Evolutionary conservation across 768 basidiomycete genomes (phyloP), one percentile per base, ranked within the genome.

Genomic region (Trametes sanguinea): DNA sequence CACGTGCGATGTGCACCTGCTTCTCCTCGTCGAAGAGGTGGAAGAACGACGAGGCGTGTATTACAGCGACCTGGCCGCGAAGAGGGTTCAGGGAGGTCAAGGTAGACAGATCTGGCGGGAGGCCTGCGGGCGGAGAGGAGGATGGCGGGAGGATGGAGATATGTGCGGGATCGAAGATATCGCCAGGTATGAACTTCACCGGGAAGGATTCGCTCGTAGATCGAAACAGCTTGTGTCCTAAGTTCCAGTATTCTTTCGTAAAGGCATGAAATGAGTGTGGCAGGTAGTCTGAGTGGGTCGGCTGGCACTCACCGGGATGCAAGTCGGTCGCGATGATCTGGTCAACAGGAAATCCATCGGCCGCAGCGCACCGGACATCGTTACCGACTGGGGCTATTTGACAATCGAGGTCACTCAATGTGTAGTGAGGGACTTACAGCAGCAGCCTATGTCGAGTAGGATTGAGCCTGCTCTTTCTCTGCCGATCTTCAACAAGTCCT

Each of bases 211-310:
- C 73, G 0, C 80, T 79, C 0, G 77, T 83, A 3, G 81, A 78
- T 51, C 71, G 78, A 74, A 87, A 90, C 14, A 89, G 76, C 46
- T 81, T 75, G 64, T 89, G 86, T 1, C 87, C 87, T 4, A 81
- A 76, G 4, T 83, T 76, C 86, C 86, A 88, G 63, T 85, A 84
- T 11, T 75, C 86, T 87, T 4, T 8, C 30, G 22, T 3, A 1
- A 29, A 1, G 10, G 4, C 17, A 10, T 2, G 9, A 22, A 2
- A 29, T 6, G 6, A 6, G 35, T 11, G 11, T 37, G 35, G 11
- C 6, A 6, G 11, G 6, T 4, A 9, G 42, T 13, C 42, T n/a
- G 42, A 6, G 22, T 37, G 11, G 8, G 8, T 13, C 4, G 14
- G 7, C 7, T 14, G 16, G 17, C 6, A 8, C 42, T 46, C 42